A percentile compares a stretch with the other conserved stretches of the same genome.
Conservation (phyloP, 257 asterid species). For the Sherardia arvensis region DNA sequence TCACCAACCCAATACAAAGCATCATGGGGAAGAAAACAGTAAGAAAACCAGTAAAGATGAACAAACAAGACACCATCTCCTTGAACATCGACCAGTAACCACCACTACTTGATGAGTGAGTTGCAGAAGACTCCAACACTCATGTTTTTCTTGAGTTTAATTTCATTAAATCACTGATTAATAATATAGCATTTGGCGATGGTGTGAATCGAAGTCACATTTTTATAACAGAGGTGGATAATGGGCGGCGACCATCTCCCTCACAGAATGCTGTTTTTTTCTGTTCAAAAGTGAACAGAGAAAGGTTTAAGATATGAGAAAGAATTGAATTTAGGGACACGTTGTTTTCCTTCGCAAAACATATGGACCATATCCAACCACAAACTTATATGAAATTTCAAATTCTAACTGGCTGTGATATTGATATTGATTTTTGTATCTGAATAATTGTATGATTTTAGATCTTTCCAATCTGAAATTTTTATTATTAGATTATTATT, state of each 20-base stretch:
- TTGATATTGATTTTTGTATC: neutral
- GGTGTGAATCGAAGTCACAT: slow-evolving; percentile 6
- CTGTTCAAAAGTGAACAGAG: neutral
- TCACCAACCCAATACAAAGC: neutral
- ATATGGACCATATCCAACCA: slow-evolving; percentile 8
- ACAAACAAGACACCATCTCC: neutral
- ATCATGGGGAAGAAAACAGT: too few relatives aligned
- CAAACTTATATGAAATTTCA: neutral
- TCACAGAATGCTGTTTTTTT: neutral
- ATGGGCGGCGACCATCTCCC: slow-evolving; percentile 10
- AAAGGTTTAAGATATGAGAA: neutral
- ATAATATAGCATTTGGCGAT: neutral
- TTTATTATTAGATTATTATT: too few relatives aligned
- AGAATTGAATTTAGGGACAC: slow-evolving; percentile 1
- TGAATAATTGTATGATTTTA: too few relatives aligned
- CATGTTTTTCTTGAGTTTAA: neutral
- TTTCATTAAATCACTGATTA: neutral
- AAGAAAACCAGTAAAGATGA: neutral
- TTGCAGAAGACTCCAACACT: neutral
- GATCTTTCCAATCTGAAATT: too few relatives aligned
- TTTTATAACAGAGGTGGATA: neutral
- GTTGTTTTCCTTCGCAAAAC: neutral
- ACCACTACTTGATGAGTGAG: neutral
- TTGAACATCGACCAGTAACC: too few relatives aligned
- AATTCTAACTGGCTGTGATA: neutral